phyloP scores from a whole-genome alignment of 108 stramenopile genomes.

The Mayamaea pseudoterrestris region DNA sequence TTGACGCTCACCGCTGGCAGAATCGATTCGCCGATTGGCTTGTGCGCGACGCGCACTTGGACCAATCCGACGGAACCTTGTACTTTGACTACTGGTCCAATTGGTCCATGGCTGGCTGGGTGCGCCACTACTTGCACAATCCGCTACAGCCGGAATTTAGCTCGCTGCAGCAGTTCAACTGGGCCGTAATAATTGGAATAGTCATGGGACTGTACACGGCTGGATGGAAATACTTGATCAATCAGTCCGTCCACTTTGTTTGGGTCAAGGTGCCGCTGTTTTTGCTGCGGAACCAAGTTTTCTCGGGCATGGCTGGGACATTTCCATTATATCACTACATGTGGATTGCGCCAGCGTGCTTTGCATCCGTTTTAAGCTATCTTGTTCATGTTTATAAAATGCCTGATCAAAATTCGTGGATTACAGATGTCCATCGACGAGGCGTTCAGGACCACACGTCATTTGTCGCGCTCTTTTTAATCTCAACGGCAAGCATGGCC shows the following conservation, averaged over 20 bases:
- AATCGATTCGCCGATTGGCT: neutral
- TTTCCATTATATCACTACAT: slow-evolving; percentile 53
- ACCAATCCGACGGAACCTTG: slow-evolving; percentile 7
- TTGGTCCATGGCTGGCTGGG: slow-evolving; percentile 11
- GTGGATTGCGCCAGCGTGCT: slow-evolving; percentile 41
- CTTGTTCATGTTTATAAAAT: slow-evolving; percentile 15
- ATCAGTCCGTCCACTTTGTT: slow-evolving; percentile 31
- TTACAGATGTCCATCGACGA: slow-evolving; percentile 26
- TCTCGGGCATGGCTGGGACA: slow-evolving; percentile 29
- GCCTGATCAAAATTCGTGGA: slow-evolving; percentile 54
- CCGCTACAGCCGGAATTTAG: slow-evolving; percentile 40
- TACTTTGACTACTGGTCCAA: slow-evolving; percentile 9
- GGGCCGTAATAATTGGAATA: slow-evolving; percentile 42
- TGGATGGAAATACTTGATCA: slow-evolving; percentile 33
- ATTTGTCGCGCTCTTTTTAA: slow-evolving; percentile 23
- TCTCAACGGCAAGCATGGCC: slow-evolving; percentile 41
- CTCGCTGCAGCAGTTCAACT: slow-evolving; percentile 37
- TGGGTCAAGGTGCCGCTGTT: slow-evolving; percentile 30
- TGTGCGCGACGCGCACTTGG: neutral
- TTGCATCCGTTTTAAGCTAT: slow-evolving; percentile 31
- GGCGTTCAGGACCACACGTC: slow-evolving; percentile 33
- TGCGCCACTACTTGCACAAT: slow-evolving; percentile 32
- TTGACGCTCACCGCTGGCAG: no score
- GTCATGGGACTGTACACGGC: slow-evolving; percentile 41
- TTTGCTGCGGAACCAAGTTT: slow-evolving; percentile 28